phyloP scores from a whole-genome alignment of 345 rosid genomes.

The Eutrema heterophyllum region DNA sequence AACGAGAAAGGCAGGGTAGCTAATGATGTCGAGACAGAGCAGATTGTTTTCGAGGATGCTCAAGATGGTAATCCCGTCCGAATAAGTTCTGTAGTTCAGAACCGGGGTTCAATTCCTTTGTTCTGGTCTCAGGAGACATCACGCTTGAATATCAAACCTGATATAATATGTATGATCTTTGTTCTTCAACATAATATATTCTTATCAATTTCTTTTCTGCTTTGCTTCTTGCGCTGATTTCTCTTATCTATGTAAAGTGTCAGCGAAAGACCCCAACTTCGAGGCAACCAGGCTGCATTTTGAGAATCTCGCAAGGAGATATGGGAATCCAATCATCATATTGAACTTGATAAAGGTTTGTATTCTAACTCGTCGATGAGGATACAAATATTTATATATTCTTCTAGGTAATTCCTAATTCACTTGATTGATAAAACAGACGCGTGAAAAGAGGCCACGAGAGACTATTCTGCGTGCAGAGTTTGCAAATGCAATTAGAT shows the following conservation, averaged over 20 bases:
- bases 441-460: conserved; percentile 81
- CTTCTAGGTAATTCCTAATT: neutral
- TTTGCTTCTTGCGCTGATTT: conserved; percentile 25
- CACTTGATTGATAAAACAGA: conserved; percentile 40
- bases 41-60: conserved; percentile 78
- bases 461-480: conserved; percentile 83
- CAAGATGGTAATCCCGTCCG: conserved; percentile 53
- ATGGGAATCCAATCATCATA: conserved; percentile 86
- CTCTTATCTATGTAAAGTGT: conserved; percentile 47
- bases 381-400: conserved; percentile 13
- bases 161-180: conserved; percentile 67
- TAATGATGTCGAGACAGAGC: conserved; percentile 99
- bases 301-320: conserved; percentile 82
- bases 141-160: conserved; percentile 79
- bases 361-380: neutral
- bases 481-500: conserved; percentile 69
- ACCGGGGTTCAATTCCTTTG: conserved; percentile 94
- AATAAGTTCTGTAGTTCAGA: conserved; percentile 92
- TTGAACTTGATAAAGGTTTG: conserved; percentile 85
- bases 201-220: neutral
- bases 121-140: conserved; percentile 99
- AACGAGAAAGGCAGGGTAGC: conserved; percentile 96
- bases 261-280: conserved; percentile 63
- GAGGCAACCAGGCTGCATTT: conserved; percentile 92
- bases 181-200: neutral